A percentile compares a stretch with the other conserved stretches of the same genome.
These are phyloP conservation scores for Cymodocea nodosa DNA, from an alignment of 116 monocot species.

Conservation along the genomic window DNA sequence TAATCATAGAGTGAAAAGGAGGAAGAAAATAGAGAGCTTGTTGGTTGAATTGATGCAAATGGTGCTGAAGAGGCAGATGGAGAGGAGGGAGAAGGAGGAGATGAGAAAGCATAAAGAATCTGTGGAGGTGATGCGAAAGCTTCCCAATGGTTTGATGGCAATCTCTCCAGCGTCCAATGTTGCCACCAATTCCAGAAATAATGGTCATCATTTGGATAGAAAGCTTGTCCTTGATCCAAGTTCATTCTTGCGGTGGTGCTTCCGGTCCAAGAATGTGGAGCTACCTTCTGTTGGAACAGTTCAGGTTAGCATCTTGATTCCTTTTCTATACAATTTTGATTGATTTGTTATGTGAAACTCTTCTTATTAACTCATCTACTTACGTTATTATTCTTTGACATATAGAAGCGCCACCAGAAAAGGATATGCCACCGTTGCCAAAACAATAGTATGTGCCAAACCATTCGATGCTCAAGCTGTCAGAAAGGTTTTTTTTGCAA, in stretches of 20 bases:
- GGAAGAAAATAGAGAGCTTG: constrained; percentile 7
- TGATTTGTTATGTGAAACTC: neutral
- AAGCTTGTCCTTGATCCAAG: constrained; percentile 12
- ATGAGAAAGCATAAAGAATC: neutral
- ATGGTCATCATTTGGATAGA: neutral
- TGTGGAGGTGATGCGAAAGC: constrained; percentile 9
- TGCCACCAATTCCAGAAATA: neutral
- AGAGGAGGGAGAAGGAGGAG: constrained; percentile 19
- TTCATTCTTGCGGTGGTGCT: constrained; percentile 25
- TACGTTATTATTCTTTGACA: neutral
- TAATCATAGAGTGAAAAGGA: constrained; percentile 11
- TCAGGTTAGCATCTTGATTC: constrained; percentile 12
- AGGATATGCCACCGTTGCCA: constrained; percentile 40
- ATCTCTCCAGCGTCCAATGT: constrained; percentile 12
- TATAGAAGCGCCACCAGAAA: constrained; percentile 6
- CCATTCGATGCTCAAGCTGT: constrained; percentile 25
- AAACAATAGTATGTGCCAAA: constrained; percentile 9
- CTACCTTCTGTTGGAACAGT: constrained; percentile 16
- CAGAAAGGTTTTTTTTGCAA: constrained; percentile 30
- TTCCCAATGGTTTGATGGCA: constrained; percentile 36
- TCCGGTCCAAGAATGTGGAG: constrained; percentile 57
- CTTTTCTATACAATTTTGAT: constrained; percentile 1
- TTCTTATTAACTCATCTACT: neutral
- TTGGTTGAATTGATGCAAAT: constrained; percentile 19
- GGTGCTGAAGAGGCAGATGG: constrained; percentile 21